Evolutionary conservation across 2,329 filamentous ascomycete species (phyloP), one percentile per base, ranked within the genome.

Genomic region (Rutstroemia sp.): DNA sequence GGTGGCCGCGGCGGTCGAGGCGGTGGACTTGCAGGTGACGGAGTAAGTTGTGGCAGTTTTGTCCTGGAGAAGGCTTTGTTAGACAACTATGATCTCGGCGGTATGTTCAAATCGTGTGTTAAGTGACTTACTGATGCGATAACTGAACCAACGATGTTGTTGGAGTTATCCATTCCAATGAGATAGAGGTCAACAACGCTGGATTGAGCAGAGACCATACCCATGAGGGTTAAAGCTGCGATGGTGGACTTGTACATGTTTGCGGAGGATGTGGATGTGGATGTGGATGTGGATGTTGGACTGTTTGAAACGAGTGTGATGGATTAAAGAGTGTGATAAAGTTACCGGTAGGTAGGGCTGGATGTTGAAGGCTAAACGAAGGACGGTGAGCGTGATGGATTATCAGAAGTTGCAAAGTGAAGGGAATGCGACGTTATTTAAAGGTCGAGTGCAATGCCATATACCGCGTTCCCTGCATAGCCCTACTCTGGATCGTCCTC

Each of bases 1-100:
- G 8, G 63, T 63, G 9, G 63, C 58, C 9, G 58, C 49, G 44
- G 53, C 37, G 45, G 46, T 16, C 14, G 21, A n/a, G 2, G 53
- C 37, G 45, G 25, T 7, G 5, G 21, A n/a, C 2, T 8, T 45
- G 47, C 55, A 57, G 19, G 49, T 44, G 19, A 57, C 44, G 5
- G 55, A 57, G 25, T 57, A 57, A 2, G 55, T 57, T 5, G 55
- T 57, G 6, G 55, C 55, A n/a, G 50, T 49, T 14, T 59, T 42
- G 47, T 63, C 60, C 61, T 63, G 37, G 12, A 45, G 38, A 19
- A 9, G 38, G 5, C 42, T 51, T 16, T 42, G 49, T 38, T 51
- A 30, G 3, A 25, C 12, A 2, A 30, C 21, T 18, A 34, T 8
- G 47, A 42, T 47, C 53, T 41, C 42, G 23, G 14, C 18, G 34